A percentile compares a stretch with the other conserved stretches of the same genome.
Evolutionary conservation across 2,329 filamentous ascomycete species (phyloP).

Genomic region (Capronia coronata): DNA sequence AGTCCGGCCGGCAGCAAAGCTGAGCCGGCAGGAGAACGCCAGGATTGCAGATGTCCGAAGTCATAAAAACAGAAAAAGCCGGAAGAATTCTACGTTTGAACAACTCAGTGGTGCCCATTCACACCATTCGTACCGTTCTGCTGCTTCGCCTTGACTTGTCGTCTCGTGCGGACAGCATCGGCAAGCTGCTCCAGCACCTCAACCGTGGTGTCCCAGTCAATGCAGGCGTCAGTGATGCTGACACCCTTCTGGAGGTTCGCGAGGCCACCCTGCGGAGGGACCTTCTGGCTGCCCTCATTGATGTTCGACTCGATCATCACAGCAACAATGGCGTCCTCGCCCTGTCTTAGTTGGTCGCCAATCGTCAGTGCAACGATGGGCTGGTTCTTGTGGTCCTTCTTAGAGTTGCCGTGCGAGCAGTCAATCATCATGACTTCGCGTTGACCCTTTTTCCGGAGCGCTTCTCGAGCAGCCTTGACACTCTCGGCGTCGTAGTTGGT

Average conservation of each 20-base stretch:
- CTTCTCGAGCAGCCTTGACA: slow-evolving; percentile 74
- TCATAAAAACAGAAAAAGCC: not conserved
- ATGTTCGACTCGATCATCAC: slow-evolving; percentile 99
- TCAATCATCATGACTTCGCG: slow-evolving; percentile 86
- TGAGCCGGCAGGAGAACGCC: not conserved
- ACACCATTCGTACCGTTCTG: slow-evolving; percentile 27
- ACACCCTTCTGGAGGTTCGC: slow-evolving; percentile 83
- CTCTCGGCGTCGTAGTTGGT: slow-evolving; percentile 88
- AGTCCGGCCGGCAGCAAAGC: not conserved
- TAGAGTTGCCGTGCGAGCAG: slow-evolving; percentile 93
- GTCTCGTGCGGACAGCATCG: slow-evolving; percentile 69
- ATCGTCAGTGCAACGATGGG: slow-evolving; percentile 80
- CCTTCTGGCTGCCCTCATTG: slow-evolving; percentile 89
- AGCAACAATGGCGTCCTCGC: slow-evolving; percentile 84
- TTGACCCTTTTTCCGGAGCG: slow-evolving; percentile 67
- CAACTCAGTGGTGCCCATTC: slow-evolving; percentile 28
- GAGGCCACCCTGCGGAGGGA: slow-evolving; percentile 71
- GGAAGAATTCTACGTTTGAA: no score
- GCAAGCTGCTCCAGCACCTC: slow-evolving; percentile 77
- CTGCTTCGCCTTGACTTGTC: slow-evolving; percentile 43
- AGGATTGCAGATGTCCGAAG: no score
- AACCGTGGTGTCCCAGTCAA: slow-evolving; percentile 83
- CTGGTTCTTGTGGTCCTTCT: slow-evolving; percentile 96
- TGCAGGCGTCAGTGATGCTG: slow-evolving; percentile 95
- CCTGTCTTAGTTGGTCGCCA: slow-evolving; percentile 75